A percentile compares a stretch with the other conserved stretches of the same genome.
Conservation (phyloP, 2,329 filamentous ascomycete genomes). For the Claviceps monticola region DNA sequence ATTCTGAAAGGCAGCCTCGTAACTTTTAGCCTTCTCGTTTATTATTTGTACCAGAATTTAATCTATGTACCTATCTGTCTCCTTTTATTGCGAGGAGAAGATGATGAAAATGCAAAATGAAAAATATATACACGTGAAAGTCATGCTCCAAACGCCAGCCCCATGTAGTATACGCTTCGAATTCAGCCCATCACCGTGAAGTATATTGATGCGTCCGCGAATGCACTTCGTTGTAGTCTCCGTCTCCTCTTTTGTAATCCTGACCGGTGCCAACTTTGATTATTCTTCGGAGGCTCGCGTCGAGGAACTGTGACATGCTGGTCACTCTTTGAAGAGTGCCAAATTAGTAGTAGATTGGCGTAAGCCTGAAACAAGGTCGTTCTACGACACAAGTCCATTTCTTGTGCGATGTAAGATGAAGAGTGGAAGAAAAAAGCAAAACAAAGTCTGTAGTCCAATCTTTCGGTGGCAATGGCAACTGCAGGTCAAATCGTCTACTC, state of each 20-base stretch:
- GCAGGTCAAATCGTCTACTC: background rate
- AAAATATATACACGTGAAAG: constrained; percentile 10
- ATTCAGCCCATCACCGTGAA: background rate
- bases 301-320: constrained; percentile 9
- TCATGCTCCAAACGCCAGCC: constrained; percentile 1
- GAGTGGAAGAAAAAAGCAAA: background rate
- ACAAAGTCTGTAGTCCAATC: background rate
- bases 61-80: constrained; percentile 9
- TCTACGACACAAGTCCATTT: background rate
- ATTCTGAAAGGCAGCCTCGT: no score
- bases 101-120: constrained; percentile 3
- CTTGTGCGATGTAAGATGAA: background rate
- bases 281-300: constrained; percentile 2
- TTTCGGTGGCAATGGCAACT: background rate
- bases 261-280: constrained; percentile 1
- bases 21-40: no score
- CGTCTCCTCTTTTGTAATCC: constrained; percentile 2
- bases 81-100: constrained; percentile 9
- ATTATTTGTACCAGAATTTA: background rate
- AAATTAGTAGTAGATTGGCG: constrained; percentile 5
- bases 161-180: constrained; percentile 2
- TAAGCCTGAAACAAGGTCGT: background rate
- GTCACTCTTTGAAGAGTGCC: constrained; percentile 7
- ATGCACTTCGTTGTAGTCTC: background rate
- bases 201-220: background rate